phyloP scores from a whole-genome alignment of 2,329 filamentous ascomycete genomes.

The Periconia macrospinosa region DNA sequence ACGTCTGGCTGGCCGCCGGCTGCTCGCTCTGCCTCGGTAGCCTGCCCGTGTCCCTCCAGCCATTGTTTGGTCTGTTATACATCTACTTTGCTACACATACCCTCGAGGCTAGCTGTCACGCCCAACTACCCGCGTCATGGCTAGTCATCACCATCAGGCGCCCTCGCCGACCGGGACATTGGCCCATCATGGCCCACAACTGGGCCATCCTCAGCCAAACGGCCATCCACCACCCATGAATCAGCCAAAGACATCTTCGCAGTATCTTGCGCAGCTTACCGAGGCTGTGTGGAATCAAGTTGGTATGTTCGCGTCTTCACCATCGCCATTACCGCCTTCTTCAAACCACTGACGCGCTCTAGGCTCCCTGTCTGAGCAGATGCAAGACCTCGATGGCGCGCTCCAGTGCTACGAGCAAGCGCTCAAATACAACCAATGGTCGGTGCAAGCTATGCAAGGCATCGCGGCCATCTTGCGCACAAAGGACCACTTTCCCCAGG shows the following conservation, averaged over 20 bases:
- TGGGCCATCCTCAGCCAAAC: conserved; percentile 61
- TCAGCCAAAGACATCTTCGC: conserved; percentile 66
- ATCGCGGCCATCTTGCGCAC: conserved; percentile 90
- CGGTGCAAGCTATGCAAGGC: conserved; percentile 87
- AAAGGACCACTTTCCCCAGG: conserved; percentile 90
- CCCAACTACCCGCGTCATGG: conserved; percentile 53
- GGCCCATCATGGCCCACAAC: conserved; percentile 67
- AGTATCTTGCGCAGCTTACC: conserved; percentile 77
- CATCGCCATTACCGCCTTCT: conserved; percentile 13
- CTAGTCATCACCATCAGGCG: conserved; percentile 68
- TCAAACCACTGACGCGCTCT: conserved; percentile 19
- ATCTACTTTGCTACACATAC: not conserved
- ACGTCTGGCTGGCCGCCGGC: not conserved
- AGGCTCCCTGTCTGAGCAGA: conserved; percentile 85
- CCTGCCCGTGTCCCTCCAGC: not conserved
- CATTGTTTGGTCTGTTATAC: not conserved
- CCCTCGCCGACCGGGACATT: conserved; percentile 77
- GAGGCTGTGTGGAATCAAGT: conserved; percentile 91
- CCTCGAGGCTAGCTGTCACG: not conserved
- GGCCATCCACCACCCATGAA: conserved; percentile 57
- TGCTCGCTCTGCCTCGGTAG: not conserved
- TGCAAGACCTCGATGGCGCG: conserved; percentile 86
- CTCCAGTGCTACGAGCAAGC: conserved; percentile 90
- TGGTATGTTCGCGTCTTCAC: conserved; percentile 60
- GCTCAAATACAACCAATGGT: conserved; percentile 83